Base-by-base conservation (phyloP, 768 basidiomycete genomes). In the Suillus subluteus region DNA sequence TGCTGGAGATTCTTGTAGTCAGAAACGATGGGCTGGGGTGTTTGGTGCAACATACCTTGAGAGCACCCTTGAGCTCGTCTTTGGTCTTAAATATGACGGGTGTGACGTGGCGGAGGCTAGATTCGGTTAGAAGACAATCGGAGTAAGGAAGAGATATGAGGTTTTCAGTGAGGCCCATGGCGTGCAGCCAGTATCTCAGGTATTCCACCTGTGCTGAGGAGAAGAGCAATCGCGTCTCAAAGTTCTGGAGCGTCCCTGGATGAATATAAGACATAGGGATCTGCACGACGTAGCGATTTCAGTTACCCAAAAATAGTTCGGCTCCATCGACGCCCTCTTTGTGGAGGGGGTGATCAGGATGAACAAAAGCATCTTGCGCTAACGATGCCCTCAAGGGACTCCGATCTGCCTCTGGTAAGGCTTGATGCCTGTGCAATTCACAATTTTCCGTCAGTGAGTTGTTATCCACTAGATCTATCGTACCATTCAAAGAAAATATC, bases 141-240 rank as follows among this genome's bases (percentile, higher is more conserved):
- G 89, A 90, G 71, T 91, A 89, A 1, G 94, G 94, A 32, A 96
- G 78, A 21, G 92, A 88, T 50, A 95, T 84, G 54, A 83, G 81
- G 21, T 82, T 75, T 65, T 85, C 80, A 0, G 91, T 92, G 69
- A 94, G 80, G 65, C 83, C 79, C 84, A 90, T 88, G 1, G 88
- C 87, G 73, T 92, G 86, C 62, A 95, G 83, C 90, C 91, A 96
- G 76, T 95, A 94, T 62, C 92, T 83, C 23, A 91, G 76, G 76
- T 94, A 96, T 75, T 96, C 93, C 69, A 95, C 85, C 78, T 96
- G 94, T 7, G 87, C 88, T 18, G 90, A 92, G 32, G 94, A 91
- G 73, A 92, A 93, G 61, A 95, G 79, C 35, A 95, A 83, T n/a
- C 94, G 87, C 7, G 87, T 83, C 76, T 94, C 90, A 68, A 91